Conservation (phyloP, 495 filamentous ascomycete species). For the Talaromyces adpressus region DNA sequence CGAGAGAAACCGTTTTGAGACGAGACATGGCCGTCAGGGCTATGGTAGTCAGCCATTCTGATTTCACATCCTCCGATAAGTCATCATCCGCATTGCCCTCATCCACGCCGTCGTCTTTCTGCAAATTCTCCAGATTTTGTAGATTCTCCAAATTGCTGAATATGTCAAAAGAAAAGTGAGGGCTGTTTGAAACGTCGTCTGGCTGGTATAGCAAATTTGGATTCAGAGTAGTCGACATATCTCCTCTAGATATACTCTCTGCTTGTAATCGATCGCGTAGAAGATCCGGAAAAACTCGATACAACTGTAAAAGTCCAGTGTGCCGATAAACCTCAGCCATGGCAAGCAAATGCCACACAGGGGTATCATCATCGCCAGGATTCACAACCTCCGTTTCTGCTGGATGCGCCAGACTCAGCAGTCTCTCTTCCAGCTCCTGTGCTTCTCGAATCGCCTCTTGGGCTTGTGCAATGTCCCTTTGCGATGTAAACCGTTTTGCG, state of each 20-base stretch:
- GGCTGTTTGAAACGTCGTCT: conserved; percentile 12
- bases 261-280: conserved; percentile 17
- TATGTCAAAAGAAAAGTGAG: conserved; percentile 25
- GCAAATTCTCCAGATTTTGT: conserved; percentile 7
- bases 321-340: conserved; percentile 52
- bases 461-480: conserved; percentile 31
- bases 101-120: not conserved
- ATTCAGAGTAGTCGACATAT: conserved; percentile 26
- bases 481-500: conserved; percentile 27
- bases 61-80: conserved; percentile 14
- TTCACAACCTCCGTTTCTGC: conserved; percentile 42
- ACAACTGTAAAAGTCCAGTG: conserved; percentile 46
- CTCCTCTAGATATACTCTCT: not conserved
- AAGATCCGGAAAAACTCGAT: conserved; percentile 48
- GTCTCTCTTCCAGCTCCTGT: conserved; percentile 41
- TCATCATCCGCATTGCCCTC: not conserved
- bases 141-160: conserved; percentile 17
- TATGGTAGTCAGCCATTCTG: conserved; percentile 46
- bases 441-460: conserved; percentile 40
- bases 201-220: conserved; percentile 12
- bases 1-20: conserved; percentile 42
- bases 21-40: conserved; percentile 45
- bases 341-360: conserved; percentile 48
- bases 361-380: conserved; percentile 48
- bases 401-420: conserved; percentile 42